A percentile compares a stretch with the other conserved stretches of the same genome.
Evolutionary conservation across 495 filamentous ascomycete genomes (phyloP).

Genomic region (Mytilinidion resinicola): DNA sequence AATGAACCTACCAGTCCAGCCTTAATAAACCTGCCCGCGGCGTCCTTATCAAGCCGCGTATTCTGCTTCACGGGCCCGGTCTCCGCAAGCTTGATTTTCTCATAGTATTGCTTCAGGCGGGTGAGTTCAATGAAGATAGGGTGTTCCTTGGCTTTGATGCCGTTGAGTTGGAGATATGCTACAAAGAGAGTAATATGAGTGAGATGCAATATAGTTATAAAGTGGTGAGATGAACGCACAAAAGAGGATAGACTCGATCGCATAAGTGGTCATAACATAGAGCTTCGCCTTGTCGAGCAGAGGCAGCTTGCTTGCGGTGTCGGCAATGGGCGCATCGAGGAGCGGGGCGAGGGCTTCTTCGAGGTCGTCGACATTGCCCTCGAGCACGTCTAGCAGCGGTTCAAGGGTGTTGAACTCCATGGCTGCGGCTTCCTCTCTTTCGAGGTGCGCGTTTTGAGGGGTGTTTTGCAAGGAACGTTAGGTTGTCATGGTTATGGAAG

Average conservation of each 20-base stretch:
- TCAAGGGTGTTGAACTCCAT: conserved; percentile 29
- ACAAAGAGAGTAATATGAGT: neutral
- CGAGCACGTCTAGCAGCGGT: conserved; percentile 56
- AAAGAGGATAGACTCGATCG: conserved; percentile 87
- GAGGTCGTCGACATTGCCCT: conserved; percentile 69
- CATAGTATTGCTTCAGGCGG: conserved; percentile 82
- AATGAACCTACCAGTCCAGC: conserved; percentile 51
- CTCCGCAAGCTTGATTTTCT: conserved; percentile 75
- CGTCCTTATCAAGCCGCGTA: conserved; percentile 67
- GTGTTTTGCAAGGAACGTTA: no score
- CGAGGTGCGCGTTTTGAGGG: no score
- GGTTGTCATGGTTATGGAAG: no score
- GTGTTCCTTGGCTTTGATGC: conserved; percentile 73
- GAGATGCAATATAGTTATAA: neutral
- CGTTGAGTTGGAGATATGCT: conserved; percentile 66
- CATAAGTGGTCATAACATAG: conserved; percentile 74
- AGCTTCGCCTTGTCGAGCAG: conserved; percentile 91
- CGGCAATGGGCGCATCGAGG: conserved; percentile 54
- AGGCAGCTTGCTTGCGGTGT: conserved; percentile 70
- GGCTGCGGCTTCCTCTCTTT: no score
- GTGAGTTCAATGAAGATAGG: conserved; percentile 77
- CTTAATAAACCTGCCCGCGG: conserved; percentile 73
- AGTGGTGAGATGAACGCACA: conserved; percentile 46
- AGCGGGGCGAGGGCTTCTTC: conserved; percentile 65
- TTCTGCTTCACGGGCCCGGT: conserved; percentile 43